Evolutionary conservation across 306 rosid genomes (phyloP).

Genomic region (Lathyrus oleraceus): DNA sequence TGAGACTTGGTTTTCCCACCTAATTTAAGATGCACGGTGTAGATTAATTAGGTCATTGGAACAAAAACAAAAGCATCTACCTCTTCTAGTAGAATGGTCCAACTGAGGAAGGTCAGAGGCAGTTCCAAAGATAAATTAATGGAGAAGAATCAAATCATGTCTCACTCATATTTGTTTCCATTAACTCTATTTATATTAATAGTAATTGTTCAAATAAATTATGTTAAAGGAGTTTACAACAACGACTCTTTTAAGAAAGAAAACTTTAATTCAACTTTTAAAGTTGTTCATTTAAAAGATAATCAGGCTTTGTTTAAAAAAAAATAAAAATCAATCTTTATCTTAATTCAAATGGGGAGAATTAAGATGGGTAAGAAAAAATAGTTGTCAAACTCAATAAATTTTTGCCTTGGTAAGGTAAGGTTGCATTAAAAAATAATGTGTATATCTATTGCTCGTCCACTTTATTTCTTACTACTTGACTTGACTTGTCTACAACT

Average conservation of each 20-base stretch:
- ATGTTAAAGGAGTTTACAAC: too few species aligned
- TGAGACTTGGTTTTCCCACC: constrained; percentile 19
- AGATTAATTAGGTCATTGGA: background rate
- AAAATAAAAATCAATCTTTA: too few species aligned
- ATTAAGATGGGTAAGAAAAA: too few species aligned
- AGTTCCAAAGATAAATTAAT: background rate
- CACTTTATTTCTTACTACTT: constrained; percentile 5
- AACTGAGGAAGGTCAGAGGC: background rate
- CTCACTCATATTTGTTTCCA: background rate
- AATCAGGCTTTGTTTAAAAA: too few species aligned
- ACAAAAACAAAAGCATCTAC: constrained; percentile 22
- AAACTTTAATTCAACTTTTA: too few species aligned
- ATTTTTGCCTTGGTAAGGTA: background rate
- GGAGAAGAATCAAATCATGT: background rate
- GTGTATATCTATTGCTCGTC: background rate
- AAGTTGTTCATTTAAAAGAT: too few species aligned
- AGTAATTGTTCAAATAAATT: too few species aligned
- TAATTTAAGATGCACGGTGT: background rate
- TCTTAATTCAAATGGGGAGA: too few species aligned
- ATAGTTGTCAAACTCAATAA: background rate
- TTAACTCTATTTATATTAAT: background rate
- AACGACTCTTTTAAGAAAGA: too few species aligned
- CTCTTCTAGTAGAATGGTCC: constrained; percentile 5
- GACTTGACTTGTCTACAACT: constrained; percentile 8
- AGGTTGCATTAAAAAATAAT: background rate